A percentile compares a stretch with the other conserved stretches of the same genome.
Evolutionary conservation across 2,329 filamentous ascomycete species (phyloP).

Genomic region (Herpotrichia juniperi): DNA sequence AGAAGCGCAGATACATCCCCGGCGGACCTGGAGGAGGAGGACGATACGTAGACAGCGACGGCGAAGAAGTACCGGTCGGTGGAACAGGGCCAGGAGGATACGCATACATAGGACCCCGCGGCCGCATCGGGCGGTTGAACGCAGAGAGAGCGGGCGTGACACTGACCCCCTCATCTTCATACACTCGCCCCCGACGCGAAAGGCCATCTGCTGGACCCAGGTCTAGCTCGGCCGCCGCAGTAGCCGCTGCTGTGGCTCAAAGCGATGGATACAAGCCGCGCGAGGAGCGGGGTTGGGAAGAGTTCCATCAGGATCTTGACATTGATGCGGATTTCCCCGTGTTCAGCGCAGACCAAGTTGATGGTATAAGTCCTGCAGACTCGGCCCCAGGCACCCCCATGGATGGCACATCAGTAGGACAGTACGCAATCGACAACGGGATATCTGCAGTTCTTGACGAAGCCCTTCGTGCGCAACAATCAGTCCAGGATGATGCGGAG

Average conservation of each 20-base stretch:
- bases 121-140: slow-evolving; percentile 59
- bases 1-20: slow-evolving; percentile 72
- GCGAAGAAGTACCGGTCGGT: slow-evolving; percentile 63
- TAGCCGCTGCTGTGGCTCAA: slow-evolving; percentile 85
- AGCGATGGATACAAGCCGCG: slow-evolving; percentile 96
- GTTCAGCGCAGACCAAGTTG: slow-evolving; percentile 82
- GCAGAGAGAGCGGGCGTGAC: slow-evolving; percentile 48
- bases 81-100: slow-evolving; percentile 56
- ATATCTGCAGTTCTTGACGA: slow-evolving; percentile 42
- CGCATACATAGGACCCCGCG: slow-evolving; percentile 60
- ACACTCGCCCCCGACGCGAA: slow-evolving; percentile 44
- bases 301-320: slow-evolving; percentile 95
- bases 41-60: slow-evolving; percentile 77
- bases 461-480: slow-evolving; percentile 40
- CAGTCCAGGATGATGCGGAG: slow-evolving; percentile 27
- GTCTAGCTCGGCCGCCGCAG: slow-evolving; percentile 85
- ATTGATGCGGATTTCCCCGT: slow-evolving; percentile 81
- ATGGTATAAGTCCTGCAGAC: slow-evolving; percentile 64
- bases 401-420: slow-evolving; percentile 29
- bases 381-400: slow-evolving; percentile 55
- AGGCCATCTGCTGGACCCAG: slow-evolving; percentile 63
- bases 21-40: slow-evolving; percentile 87
- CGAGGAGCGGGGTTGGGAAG: slow-evolving; percentile 96
- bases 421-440: slow-evolving; percentile 42
- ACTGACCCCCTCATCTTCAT: slow-evolving; percentile 54